Evolutionary conservation across 2,329 filamentous ascomycete species (phyloP), one percentile per base, ranked within the genome.

Genomic region (Incumbomyces lentus): DNA sequence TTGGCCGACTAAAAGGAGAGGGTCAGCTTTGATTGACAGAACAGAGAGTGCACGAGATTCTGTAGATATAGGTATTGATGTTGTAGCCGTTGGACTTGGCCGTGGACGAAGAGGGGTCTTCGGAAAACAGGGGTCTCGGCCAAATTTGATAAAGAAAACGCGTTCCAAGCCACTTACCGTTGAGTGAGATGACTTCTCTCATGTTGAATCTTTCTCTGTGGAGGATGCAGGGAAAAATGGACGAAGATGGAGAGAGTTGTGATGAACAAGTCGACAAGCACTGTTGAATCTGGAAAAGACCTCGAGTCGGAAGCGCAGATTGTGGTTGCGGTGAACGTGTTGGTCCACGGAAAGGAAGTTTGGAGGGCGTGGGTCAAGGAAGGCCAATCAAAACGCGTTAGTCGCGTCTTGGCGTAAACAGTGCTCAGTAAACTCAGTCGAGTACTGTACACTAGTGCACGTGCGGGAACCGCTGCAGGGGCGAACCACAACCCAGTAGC

Each of bases 141-240:
- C 35, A 38, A 55, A 47, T 48, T 44, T 51, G 46, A 46, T 42
- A 40, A 26, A 43, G 54, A 56, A 26, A 26, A 26, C 22, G 22
- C 22, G 22, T 26, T 26, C n/a, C 22, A 26, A 59, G 65, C 70
- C 50, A 60, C 84, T 66, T 81, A 95, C 90, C 89, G 80, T 95
- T 95, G 80, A 96, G 85, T 75, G 84, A 90, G 72, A 96, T 95
- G 70, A 96, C 88, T 82, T 96, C 90, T 85, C 90, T 89, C 90
- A 96, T 96, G 68, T 70, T 89, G 58, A 58, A 17, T 4, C 5
- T 4, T 35, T 35, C 4, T 44, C 36, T 7, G 42, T 50, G 22
- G 36, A 37, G 29, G 26, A 10, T 13, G 36, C 22, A 29, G 29
- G 14, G 32, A 49, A 32, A 22, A 32, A 51, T 22, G 16, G 40